Percentiles rank a stretch among this genome's conserved stretches.
Conservation (phyloP, 306 rosid species). For the Medicago lupulina region DNA sequence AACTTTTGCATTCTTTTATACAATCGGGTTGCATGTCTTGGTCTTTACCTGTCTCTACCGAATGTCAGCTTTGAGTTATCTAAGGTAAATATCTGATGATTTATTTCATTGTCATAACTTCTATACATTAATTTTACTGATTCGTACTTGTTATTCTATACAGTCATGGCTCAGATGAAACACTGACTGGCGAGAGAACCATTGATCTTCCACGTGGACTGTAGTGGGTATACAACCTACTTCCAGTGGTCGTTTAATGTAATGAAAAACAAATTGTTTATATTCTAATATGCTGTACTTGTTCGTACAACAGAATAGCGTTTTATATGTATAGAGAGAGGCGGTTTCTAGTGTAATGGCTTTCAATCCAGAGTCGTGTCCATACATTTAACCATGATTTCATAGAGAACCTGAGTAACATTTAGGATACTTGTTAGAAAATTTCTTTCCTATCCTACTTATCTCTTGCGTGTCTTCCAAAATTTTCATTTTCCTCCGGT, state of each 20-base stretch:
- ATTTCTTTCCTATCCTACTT: too few relatives aligned
- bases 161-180: conserved; percentile 81
- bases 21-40: conserved; percentile 87
- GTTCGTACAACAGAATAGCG: conserved; percentile 10
- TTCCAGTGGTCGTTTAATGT: conserved; percentile 33
- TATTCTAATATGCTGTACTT: conserved; percentile 5
- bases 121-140: conserved; percentile 22
- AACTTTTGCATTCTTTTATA: conserved; percentile 93
- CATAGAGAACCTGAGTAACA: not conserved
- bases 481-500: too few relatives aligned
- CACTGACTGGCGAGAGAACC: conserved; percentile 54
- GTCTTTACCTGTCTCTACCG: conserved; percentile 95
- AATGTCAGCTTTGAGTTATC: conserved; percentile 94
- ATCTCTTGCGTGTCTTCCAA: too few relatives aligned
- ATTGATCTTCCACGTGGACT: conserved; percentile 66
- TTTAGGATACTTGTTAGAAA: not conserved
- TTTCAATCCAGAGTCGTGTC: not conserved
- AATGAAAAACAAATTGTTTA: conserved; percentile 11
- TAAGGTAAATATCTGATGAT: conserved; percentile 57
- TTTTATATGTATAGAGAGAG: not conserved
- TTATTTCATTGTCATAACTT: not conserved
- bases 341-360: not conserved
- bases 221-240: conserved; percentile 41
- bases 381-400: not conserved
- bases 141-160: conserved; percentile 27